These are phyloP conservation scores for Alternaria triticina DNA, from an alignment of 2,329 filamentous ascomycete genomes.

Conservation along the genomic window DNA sequence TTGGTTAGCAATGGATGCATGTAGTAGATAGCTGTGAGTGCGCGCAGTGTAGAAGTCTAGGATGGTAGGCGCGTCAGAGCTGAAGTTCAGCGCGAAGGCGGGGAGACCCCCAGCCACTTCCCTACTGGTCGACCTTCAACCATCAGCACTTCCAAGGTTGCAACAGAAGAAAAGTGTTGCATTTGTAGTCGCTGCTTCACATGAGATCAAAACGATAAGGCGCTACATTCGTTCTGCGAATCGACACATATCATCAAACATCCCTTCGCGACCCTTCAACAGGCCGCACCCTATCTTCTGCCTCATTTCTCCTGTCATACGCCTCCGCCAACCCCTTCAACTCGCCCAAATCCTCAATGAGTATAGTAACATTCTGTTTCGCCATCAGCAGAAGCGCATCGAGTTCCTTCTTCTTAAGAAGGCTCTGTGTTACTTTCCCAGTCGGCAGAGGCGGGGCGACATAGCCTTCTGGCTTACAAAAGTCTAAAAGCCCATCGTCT, in stretches of 20 bases:
- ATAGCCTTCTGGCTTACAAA: not conserved
- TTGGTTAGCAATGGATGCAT: not conserved
- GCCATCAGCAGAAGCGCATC: constrained; percentile 16
- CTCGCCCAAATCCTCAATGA: constrained; percentile 28
- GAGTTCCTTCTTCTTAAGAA: constrained; percentile 15
- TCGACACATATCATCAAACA: not conserved
- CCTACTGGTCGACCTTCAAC: no score
- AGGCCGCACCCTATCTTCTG: not conserved
- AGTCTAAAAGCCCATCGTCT: not conserved
- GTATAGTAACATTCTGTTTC: constrained; percentile 22
- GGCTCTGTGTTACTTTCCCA: not conserved
- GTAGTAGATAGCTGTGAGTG: not conserved
- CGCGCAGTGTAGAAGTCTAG: not conserved
- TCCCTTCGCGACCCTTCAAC: not conserved
- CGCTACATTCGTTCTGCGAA: not conserved
- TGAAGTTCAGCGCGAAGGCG: not conserved
- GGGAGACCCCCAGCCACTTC: not conserved
- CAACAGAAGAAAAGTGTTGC: not conserved
- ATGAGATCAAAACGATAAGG: not conserved
- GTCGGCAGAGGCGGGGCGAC: not conserved
- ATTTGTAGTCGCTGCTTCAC: not conserved
- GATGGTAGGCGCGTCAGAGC: not conserved
- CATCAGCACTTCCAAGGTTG: not conserved
- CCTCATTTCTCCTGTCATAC: not conserved
- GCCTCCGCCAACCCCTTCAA: constrained; percentile 16